These are phyloP conservation scores for Lunularia cruciata DNA, from an alignment of 225 moss, liverwort and hornwort genomes.

Conservation along the genomic window DNA sequence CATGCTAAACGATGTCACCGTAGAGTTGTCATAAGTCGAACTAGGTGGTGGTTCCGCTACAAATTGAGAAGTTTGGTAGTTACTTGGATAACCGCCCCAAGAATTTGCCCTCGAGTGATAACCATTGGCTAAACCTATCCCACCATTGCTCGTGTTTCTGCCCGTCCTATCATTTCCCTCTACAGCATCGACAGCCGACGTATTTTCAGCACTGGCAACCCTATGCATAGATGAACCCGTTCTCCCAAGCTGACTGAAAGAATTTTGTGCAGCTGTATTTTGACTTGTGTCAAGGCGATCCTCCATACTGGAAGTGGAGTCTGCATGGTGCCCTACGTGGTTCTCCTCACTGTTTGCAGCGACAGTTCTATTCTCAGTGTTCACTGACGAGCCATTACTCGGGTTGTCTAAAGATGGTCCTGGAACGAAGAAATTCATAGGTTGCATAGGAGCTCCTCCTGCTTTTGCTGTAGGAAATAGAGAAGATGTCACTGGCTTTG, in stretches of 20 bases:
- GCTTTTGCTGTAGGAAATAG: conserved; percentile 61
- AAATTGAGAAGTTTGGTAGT: conserved; percentile 57
- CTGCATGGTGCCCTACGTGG: conserved; percentile 32
- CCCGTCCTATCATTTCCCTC: conserved; percentile 37
- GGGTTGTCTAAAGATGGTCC: conserved; percentile 47
- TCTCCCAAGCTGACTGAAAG: conserved; percentile 26
- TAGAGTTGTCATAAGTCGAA: conserved; percentile 39
- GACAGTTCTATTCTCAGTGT: conserved; percentile 39
- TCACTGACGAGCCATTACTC: conserved; percentile 41
- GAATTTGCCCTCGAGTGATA: conserved; percentile 81
- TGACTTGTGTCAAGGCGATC: conserved; percentile 17
- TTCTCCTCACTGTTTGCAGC: conserved; percentile 48
- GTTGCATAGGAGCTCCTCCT: conserved; percentile 54
- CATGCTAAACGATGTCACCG: conserved; percentile 36
- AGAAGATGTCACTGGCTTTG: conserved; percentile 60
- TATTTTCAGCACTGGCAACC: conserved; percentile 46
- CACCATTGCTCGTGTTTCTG: conserved; percentile 27
- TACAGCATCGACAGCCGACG: conserved; percentile 37
- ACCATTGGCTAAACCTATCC: conserved; percentile 47
- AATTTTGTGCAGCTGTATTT: conserved; percentile 34
- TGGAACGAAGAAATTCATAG: conserved; percentile 82
- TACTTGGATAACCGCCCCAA: conserved; percentile 89
- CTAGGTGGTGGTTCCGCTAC: conserved; percentile 34
- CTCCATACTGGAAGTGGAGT: conserved; percentile 27
- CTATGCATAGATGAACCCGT: conserved; percentile 25